phyloP scores from a whole-genome alignment of 179 eudicot species.

The Patellifolia procumbens region DNA sequence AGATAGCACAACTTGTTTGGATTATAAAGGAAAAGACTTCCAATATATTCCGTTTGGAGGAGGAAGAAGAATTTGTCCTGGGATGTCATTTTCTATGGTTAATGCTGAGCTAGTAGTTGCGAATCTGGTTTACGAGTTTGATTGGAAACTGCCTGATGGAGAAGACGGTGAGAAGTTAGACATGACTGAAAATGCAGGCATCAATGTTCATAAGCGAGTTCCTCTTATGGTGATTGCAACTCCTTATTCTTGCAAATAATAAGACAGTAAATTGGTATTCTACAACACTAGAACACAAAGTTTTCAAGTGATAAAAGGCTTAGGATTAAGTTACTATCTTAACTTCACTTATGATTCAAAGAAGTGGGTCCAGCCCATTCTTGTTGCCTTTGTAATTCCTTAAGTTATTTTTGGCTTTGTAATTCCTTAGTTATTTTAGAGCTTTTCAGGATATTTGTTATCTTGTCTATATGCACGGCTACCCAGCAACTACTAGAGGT shows the following conservation, averaged over 20 bases:
- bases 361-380: too few relatives aligned
- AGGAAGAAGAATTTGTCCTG: conserved; percentile 43
- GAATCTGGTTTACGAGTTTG: conserved; percentile 22
- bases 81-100: conserved; percentile 15
- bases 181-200: conserved; percentile 13
- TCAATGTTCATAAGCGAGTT: conserved; percentile 3
- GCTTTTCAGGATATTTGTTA: too few relatives aligned
- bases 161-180: conserved; percentile 2
- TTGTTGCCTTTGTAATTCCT: too few relatives aligned
- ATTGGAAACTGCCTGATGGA: conserved; percentile 26
- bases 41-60: conserved; percentile 35
- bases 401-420: too few relatives aligned
- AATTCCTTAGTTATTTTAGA: too few relatives aligned
- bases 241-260: not conserved
- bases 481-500: too few relatives aligned
- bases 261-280: too few relatives aligned
- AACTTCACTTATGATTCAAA: too few relatives aligned
- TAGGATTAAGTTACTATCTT: too few relatives aligned
- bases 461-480: too few relatives aligned
- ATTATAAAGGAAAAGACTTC: conserved; percentile 36
- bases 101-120: conserved; percentile 31
- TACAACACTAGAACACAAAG: too few relatives aligned
- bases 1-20: conserved; percentile 17
- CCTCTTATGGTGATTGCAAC: conserved; percentile 21
- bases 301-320: too few relatives aligned